Conservation (phyloP, 371 early-diverging fungal genomes). For the Mortierella sp. region DNA sequence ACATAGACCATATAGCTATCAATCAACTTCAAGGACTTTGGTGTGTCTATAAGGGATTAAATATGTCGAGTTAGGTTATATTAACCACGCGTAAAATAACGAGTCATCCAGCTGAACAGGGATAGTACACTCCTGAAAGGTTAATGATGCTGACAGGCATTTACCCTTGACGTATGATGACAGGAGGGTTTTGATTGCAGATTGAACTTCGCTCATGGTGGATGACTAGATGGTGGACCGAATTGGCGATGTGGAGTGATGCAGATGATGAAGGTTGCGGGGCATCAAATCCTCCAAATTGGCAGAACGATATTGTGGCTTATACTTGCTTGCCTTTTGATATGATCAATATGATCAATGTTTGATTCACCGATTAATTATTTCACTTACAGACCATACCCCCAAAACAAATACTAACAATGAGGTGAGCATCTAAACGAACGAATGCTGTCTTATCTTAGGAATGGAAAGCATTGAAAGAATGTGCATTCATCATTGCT, state of each 20-base stretch:
- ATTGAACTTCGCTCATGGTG: conserved; percentile 42
- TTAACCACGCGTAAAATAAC: not conserved
- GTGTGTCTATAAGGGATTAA: conserved; percentile 74
- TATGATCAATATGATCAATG: conserved; percentile 2
- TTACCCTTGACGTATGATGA: conserved; percentile 49
- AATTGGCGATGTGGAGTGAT: conserved; percentile 6
- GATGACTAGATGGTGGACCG: conserved; percentile 4
- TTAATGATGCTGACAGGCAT: not conserved
- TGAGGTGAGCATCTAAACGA: conserved; percentile 1
- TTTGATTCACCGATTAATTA: conserved; percentile 12
- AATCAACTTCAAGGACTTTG: conserved; percentile 85
- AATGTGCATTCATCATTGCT: not conserved
- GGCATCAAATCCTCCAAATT: not conserved
- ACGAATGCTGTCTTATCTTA: not conserved
- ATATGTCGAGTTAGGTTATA: not conserved
- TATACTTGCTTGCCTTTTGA: not conserved
- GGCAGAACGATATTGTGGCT: conserved; percentile 4
- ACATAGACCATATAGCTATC: conserved; percentile 93
- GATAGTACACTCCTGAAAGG: not conserved
- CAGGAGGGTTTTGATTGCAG: conserved; percentile 32
- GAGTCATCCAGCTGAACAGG: not conserved
- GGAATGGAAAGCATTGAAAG: not conserved
- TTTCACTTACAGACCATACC: not conserved
- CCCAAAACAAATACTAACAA: not conserved
- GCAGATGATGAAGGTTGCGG: conserved; percentile 6